Evolutionary conservation across 345 rosid species (phyloP), one percentile per base, ranked within the genome.

Genomic region (Carallia brachiata): DNA sequence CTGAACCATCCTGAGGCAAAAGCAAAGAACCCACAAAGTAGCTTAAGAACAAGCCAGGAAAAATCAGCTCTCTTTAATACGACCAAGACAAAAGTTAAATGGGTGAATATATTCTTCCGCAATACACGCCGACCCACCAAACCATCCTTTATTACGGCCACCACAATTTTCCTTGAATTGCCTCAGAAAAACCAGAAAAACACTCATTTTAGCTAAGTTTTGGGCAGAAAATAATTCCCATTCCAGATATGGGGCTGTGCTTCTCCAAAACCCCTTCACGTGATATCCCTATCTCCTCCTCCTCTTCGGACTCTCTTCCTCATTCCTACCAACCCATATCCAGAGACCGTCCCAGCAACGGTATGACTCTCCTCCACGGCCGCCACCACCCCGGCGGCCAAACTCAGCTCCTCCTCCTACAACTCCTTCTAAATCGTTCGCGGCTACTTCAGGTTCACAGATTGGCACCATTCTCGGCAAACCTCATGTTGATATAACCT

Each of bases 271-370:
- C 77, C 17, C 73, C 52, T 16, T 77, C 87, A 7, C 84, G 69
- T 6, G 84, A 88, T 48, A 80, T 86, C 73, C 95, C 88, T 48
- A 86, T 89, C 79, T 79, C 81, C 58, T 82, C 81, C 58, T 82
- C 81, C 12, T 74, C 88, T 30, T 63, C 72, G 1, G 81, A 77
- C 10, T 76, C 89, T 39, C 81, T 84, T 64, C 82, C 75, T 44
- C 79, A 27, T 23, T 52, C 36, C 6, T n/a, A 55, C 68, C 81
- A 68, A 31, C 84, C 80, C 47, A 59, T 15, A 31, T 75, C 87
- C 16, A 73, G 62, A 65, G 61, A 50, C 72, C 82, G 48, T 34
- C 84, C 30, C 71, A 9, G 10, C 48, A 34, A 7, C 81, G 37
- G 39, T 0, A 66, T 59, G 1, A 52, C 62, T 63, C 50, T 7